These are phyloP conservation scores for Phytopythium oedochilum DNA, from an alignment of 352 stramenopile species.

Conservation along the genomic window DNA sequence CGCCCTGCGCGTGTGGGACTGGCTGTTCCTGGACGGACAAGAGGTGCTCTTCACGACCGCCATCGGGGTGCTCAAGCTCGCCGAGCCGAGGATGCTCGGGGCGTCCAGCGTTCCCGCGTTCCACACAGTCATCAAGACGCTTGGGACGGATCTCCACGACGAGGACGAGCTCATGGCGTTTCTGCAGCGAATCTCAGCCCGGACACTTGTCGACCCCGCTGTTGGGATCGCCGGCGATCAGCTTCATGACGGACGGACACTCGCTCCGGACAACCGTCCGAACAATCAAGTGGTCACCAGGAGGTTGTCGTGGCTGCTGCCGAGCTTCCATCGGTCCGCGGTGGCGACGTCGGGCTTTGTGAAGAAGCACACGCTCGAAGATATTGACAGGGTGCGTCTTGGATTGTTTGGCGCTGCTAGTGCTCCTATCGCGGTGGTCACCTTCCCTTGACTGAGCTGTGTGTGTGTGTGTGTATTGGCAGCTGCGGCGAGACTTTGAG, in stretches of 20 bases:
- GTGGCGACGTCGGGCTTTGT: not conserved
- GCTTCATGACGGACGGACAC: not conserved
- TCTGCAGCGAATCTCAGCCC: constrained; percentile 13
- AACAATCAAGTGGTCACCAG: not conserved
- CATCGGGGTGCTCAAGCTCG: constrained; percentile 41
- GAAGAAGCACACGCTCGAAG: constrained; percentile 1
- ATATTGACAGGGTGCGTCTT: not conserved
- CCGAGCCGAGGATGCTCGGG: constrained; percentile 22
- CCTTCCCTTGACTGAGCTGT: not conserved
- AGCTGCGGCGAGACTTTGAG: constrained; percentile 4
- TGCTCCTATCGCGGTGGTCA: not conserved
- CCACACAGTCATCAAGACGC: constrained; percentile 30
- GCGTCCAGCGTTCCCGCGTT: constrained; percentile 30
- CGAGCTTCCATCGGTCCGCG: not conserved
- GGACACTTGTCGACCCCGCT: too few relatives aligned
- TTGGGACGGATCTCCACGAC: constrained; percentile 49
- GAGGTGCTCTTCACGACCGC: constrained; percentile 43
- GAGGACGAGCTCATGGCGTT: constrained; percentile 40
- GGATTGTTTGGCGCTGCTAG: not conserved
- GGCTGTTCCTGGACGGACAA: constrained; percentile 66
- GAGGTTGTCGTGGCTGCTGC: not conserved
- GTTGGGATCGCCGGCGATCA: not conserved
- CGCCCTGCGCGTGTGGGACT: constrained; percentile 70
- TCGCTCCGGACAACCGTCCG: not conserved
- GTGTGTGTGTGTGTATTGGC: not conserved